Evolutionary conservation across 2,329 filamentous ascomycete species (phyloP), one percentile per base, ranked within the genome.

Genomic region (Elsinoe arachidis): DNA sequence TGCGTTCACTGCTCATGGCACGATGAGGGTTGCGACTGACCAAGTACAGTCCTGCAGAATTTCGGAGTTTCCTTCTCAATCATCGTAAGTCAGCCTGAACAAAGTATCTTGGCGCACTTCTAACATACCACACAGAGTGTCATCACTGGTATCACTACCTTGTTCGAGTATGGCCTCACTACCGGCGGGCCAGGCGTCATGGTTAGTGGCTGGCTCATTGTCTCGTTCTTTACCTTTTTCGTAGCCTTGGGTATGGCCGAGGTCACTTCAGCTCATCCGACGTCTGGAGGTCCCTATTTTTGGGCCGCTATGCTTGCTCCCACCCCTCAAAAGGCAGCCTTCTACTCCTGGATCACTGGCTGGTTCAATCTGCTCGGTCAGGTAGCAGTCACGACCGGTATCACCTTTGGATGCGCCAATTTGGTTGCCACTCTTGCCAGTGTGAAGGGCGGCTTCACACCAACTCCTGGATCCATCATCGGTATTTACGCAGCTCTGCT

Each of bases 1-100:
- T 33, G 23, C 23, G 21, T 54, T 5, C 17, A 38, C 30, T 12
- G 15, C 19, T 15, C n/a, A 14, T 15, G 76, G 17, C 5, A 6
- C 5, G 10, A 26, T 12, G 19, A 30, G 26, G 2, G 6, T 30
- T 12, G 46, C 33, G 17, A 35, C 46, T 35, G 6, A 34, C 26
- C 15, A 34, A 21, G 7, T 10, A 38, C 78, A 3, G 63, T 83
- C 59, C 69, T 78, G 54, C 80, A 83, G 63, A 83, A 83, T 64
- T 83, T 83, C 69, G 80, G 80, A 26, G 78, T 83, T 5, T 82
- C 79, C 0, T 83, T 83, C 65, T 81, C 79, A 5, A 83, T 83
- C 62, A 83, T 83, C 65, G 78, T 80, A 64, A 61, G 76, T 51
- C 10, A 5, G 2, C 23, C 23, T 15, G 23, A 4, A 33, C 4